A percentile compares a stretch with the other conserved stretches of the same genome.
Conservation (phyloP, 2,329 filamentous ascomycete species). For the Cercospora citrullina region DNA sequence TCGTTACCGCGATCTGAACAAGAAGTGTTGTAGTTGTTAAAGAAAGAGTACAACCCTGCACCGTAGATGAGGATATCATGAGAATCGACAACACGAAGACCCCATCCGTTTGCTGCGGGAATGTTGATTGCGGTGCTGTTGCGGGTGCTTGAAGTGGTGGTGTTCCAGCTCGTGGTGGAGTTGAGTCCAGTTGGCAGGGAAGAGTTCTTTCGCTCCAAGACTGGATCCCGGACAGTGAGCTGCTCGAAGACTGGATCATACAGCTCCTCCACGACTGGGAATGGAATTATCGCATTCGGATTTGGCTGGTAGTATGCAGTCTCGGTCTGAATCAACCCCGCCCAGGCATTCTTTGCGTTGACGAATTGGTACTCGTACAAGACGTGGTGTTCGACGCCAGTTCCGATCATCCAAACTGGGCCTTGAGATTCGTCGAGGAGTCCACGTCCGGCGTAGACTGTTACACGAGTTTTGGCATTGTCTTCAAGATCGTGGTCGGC, state of each 20-base stretch:
- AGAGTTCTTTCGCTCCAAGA: background rate
- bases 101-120: background rate
- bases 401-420: background rate
- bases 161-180: background rate
- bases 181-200: background rate
- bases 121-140: background rate
- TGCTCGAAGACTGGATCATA: background rate
- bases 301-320: background rate
- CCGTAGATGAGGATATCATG: background rate
- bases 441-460: constrained; percentile 88
- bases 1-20: constrained; percentile 46
- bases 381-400: background rate
- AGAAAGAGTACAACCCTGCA: background rate
- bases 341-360: background rate
- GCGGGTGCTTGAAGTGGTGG: background rate
- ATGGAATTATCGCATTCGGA: background rate
- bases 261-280: background rate
- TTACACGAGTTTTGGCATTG: constrained; percentile 68
- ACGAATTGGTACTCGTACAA: background rate
- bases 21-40: background rate
- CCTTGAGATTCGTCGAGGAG: constrained; percentile 72
- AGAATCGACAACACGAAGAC: background rate
- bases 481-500: constrained; percentile 88
- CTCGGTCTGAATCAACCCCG: background rate
- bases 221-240: background rate